Base-by-base conservation (phyloP, 2,329 filamentous ascomycete genomes). In the Phyllosticta citribraziliensis region DNA sequence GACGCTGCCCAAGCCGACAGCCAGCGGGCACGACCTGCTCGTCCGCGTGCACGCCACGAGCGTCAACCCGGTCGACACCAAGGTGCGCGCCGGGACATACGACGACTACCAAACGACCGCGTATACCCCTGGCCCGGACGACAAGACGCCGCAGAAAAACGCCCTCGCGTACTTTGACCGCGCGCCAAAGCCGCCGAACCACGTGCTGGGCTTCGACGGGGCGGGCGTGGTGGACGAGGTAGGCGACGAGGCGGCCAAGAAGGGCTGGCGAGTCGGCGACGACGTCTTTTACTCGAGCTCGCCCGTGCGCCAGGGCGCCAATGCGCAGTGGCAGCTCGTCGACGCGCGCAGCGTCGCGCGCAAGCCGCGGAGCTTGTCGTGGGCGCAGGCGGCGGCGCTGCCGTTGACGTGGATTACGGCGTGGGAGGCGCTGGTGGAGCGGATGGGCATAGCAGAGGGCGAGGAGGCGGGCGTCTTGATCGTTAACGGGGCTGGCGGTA, bases 401-500 rank as follows among this genome's bases (percentile, higher is more conserved):
- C 76, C 76, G 3, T 61, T 79, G 61, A 78, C 75, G 0, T 78
- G 72, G 64, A 70, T 74, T 19, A 79, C 77, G 1, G 77, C 77
- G 2, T 78, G 72, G 47, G 72, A 79, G 65, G 70, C 76, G 3
- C 69, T 80, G 22, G 70, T 76, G 2, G 75, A 79, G 63, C 68
- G 75, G 20, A 67, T 78, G 59, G 74, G 80, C 55, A 71, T 76
- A 25, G 57, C 66, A 19, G 66, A 71, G 55, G 70, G 68, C 2
- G 74, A 76, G 61, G 64, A 73, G n/a, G 69, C 59, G 17, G 59
- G 59, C 1, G 47, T 61, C 5, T 30, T 80, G 22, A 79, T 79
- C 62, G 73, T 79, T 65, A 80, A 80, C 62, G 78, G 77, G 1
- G 72, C 73, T 2, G 78, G 78, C 30, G 78, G 75, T 50, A 25